Base-by-base conservation (phyloP, 495 filamentous ascomycete species). In the Lineolata rhizophorae region DNA sequence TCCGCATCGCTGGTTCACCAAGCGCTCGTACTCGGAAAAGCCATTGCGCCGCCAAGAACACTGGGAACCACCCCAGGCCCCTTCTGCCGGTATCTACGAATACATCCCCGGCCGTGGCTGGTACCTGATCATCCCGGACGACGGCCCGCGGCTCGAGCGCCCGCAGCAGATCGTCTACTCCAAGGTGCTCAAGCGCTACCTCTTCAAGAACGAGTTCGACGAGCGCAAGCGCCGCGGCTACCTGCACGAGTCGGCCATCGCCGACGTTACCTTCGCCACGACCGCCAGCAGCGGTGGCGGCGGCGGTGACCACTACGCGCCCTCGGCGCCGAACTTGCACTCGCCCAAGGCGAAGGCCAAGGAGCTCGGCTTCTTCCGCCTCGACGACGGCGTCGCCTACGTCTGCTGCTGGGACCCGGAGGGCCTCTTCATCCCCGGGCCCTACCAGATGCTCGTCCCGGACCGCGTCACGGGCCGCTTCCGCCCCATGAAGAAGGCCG, bases 41-140 rank as follows among this genome's bases (percentile, higher is more conserved):
- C 32, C 42, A n/a, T 20, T n/a, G 3, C 35, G 44, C 30, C 35
- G 32, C 27, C 41, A 34, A 15, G 47, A 50, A 27, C 47, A 48
- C 36, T 50, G 47, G 47, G 31, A 41, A 11, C n/a, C n/a, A n/a
- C n/a, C n/a, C n/a, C n/a, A n/a, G n/a, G 3, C 4, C 8, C 47
- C 47, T 3, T 27, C 41, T 12, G 29, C 45, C 5, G 47, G 47
- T 11, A 27, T 30, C 17, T 50, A 50, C 33, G 45, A 46, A 26
- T 51, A 46, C 35, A 46, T 42, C 15, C 40, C 45, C 18, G 48
- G 48, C 11, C 35, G 46, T 6, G 48, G 48, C 6, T 51, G 48
- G 48, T 46, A 42, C 24, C 46, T 49, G 24, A 20, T 46, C 12
- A 35, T 35, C 18, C 10, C 22, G 14, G 5, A 26, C 20, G 17